Evolutionary conservation across 768 basidiomycete species (phyloP).

Genomic region (Trametes cinnabarina): DNA sequence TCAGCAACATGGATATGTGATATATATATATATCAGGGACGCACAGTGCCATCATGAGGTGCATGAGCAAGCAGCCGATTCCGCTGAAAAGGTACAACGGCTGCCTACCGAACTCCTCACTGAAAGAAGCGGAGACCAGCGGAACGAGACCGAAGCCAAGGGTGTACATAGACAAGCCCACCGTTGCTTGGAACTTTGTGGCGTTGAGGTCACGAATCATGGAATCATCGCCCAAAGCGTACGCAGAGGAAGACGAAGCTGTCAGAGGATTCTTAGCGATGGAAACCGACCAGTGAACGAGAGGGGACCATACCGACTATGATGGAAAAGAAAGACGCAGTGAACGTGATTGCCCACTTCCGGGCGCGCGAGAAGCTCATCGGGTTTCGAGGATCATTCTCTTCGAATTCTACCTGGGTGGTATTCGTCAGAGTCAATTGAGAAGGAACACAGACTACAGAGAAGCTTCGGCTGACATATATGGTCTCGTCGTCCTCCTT

Average conservation of each 20-base stretch:
- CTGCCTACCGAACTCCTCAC: conserved; percentile 70
- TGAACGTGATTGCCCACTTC: conserved; percentile 42
- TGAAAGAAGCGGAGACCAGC: conserved; percentile 64
- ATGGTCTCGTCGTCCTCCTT: conserved; percentile 17
- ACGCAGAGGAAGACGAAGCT: conserved; percentile 54
- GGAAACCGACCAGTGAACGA: neutral
- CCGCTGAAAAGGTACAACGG: conserved; percentile 55
- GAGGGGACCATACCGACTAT: conserved; percentile 40
- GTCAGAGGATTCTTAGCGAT: neutral
- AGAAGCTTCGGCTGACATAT: conserved; percentile 19
- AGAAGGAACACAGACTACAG: neutral
- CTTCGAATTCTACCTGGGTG: conserved; percentile 35
- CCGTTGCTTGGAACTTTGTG: conserved; percentile 29
- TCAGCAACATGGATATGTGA: neutral
- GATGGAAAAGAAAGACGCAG: conserved; percentile 48
- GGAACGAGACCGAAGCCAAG: conserved; percentile 64
- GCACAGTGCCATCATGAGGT: conserved; percentile 45
- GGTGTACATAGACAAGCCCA: conserved; percentile 47
- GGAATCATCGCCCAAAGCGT: conserved; percentile 52
- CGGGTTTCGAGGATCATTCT: conserved; percentile 34
- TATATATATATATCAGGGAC: neutral
- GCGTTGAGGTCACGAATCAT: conserved; percentile 48
- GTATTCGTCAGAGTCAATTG: neutral
- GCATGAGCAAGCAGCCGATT: conserved; percentile 50
- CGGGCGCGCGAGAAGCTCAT: conserved; percentile 29